Percentiles rank a stretch among this genome's conserved stretches.
phyloP scores from a whole-genome alignment of 805 yeast genomes.

The Spencermartinsiella europaea region DNA sequence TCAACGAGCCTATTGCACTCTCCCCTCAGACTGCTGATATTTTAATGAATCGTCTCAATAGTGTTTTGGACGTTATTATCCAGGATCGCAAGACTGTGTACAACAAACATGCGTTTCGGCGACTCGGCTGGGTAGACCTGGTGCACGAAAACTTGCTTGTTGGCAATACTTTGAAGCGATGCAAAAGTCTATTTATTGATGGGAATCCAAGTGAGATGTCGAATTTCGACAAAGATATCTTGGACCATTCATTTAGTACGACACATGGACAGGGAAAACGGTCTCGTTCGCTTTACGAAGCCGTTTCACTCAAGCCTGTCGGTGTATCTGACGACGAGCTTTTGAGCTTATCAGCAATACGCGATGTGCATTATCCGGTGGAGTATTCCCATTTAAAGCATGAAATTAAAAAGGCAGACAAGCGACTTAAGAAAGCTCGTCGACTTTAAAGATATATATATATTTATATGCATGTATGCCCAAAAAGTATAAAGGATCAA shows the following conservation, averaged over 20 bases:
- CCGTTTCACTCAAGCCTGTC: not conserved
- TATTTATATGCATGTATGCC: too few relatives aligned
- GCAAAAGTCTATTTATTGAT: slow-evolving; percentile 12
- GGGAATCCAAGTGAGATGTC: not conserved
- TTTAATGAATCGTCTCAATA: slow-evolving; percentile 9
- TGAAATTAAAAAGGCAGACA: not conserved
- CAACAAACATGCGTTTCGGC: not conserved
- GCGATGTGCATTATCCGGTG: not conserved
- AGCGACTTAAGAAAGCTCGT: not conserved
- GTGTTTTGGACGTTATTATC: slow-evolving; percentile 7
- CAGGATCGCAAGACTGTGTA: not conserved
- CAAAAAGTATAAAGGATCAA: too few relatives aligned
- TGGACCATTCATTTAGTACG: not conserved
- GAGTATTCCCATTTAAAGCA: not conserved
- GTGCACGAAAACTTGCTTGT: slow-evolving; percentile 4
- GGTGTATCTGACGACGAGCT: not conserved
- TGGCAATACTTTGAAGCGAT: slow-evolving; percentile 16
- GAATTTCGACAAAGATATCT: not conserved
- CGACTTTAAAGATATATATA: too few relatives aligned
- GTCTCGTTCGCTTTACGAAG: not conserved
- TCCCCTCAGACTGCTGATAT: slow-evolving; percentile 9
- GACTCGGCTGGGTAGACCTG: slow-evolving; percentile 12
- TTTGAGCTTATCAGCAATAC: not conserved
- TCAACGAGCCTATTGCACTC: slow-evolving; percentile 10
- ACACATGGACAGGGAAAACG: not conserved